Conservation (phyloP, 208 protist genomes). For the Leishmania aethiopica region DNA sequence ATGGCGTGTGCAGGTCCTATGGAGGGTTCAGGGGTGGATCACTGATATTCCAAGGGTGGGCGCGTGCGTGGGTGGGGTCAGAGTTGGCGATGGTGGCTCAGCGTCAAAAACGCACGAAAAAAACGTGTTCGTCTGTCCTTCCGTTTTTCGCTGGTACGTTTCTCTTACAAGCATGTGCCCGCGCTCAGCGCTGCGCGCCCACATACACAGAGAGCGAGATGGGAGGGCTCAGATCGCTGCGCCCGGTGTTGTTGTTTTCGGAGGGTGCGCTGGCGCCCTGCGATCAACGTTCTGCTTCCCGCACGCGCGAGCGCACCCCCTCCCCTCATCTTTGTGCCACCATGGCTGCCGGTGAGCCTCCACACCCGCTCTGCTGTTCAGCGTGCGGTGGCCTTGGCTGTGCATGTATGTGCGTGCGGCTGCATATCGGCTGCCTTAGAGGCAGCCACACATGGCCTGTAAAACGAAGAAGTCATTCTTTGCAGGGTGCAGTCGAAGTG, state of each 20-base stretch:
- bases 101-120: background rate
- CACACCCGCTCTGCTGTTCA: background rate
- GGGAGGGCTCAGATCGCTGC: background rate
- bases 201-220: background rate
- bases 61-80: background rate
- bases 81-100: background rate
- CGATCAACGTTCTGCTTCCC: background rate
- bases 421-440: background rate
- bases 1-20: background rate
- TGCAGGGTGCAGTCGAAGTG: background rate
- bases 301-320: background rate
- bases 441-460: background rate
- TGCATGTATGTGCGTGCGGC: background rate
- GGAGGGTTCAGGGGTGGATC: background rate
- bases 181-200: background rate
- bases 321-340: background rate
- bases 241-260: background rate
- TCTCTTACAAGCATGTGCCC: background rate
- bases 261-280: background rate
- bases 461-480: background rate
- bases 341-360: background rate
- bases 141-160: background rate
- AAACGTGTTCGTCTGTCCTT: background rate
- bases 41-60: background rate
- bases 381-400: background rate